Evolutionary conservation across 1,284 basidiomycete species (phyloP), one percentile per base, ranked within the genome.

Genomic region (Takashimella koratensis): DNA sequence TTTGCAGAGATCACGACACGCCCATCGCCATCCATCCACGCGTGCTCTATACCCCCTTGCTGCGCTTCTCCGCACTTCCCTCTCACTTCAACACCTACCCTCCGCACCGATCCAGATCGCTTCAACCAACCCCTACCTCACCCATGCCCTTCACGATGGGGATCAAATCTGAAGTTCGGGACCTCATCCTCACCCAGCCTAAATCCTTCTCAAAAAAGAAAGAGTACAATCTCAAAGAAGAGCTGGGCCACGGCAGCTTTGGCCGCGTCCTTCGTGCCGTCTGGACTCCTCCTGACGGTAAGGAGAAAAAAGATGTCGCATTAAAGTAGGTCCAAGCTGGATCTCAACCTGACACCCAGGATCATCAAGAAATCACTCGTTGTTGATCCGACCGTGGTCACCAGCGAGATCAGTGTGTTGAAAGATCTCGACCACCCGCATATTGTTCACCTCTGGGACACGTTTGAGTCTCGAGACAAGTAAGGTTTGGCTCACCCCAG

Each of bases 331-430:
- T 67, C 2, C 2, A 26, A 20, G 22, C 25, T 39, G 5, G 20
- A 43, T 43, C 11, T 20, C 42, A 43, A 19, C 6, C 20, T 43
- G 42, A 6, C 8, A 43, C 42, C 42, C 62, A 93, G 92, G 76
- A 83, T 92, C 57, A 93, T 95, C 47, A 81, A 87, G 10, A 93
- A 93, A 81, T 92, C 93, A 77, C 88, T 88, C 66, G 88, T 94
- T 60, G 92, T 89, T 74, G 90, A 87, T 11, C 90, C 90, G 62
- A 87, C 89, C 72, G 83, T 79, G 48, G 90, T 94, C 0, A 90
- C 88, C 85, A 81, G 84, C 43, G 93, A 97, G 77, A 93, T 95
- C 84, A 84, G 90, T 48, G 87, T 96, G 1, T 76, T 97, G 53
- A 86, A 86, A 65, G 89, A 86, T 0, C 78, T 96, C 44, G 83